A percentile compares a stretch with the other conserved stretches of the same genome.
Evolutionary conservation across 2,329 filamentous ascomycete species (phyloP).

Genomic region (Gyromitra esculenta): DNA sequence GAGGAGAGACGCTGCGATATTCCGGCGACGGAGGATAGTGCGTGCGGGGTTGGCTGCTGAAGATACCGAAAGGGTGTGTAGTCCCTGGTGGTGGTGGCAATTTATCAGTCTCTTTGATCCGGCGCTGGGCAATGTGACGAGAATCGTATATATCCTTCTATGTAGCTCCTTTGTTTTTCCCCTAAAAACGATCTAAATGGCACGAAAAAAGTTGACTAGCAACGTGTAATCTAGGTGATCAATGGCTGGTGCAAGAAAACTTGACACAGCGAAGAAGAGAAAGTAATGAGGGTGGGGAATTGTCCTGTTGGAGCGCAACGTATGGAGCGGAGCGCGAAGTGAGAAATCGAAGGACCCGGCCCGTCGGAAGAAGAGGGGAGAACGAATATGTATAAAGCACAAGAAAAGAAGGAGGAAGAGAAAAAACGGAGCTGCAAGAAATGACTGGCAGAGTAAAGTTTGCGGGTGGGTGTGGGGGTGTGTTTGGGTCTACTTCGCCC

Average conservation of each 20-base stretch:
- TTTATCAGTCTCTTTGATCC: constrained; percentile 42
- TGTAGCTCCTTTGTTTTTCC: constrained; percentile 16
- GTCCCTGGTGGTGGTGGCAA: constrained; percentile 36
- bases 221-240: constrained; percentile 46
- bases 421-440: constrained; percentile 36
- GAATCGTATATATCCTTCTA: constrained; percentile 43
- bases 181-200: constrained; percentile 30
- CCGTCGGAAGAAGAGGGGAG: constrained; percentile 46
- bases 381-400: constrained; percentile 42
- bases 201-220: constrained; percentile 46
- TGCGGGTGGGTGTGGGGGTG: constrained; percentile 22
- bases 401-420: constrained; percentile 46
- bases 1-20: constrained; percentile 42
- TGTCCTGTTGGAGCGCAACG: constrained; percentile 26
- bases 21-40: constrained; percentile 36
- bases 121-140: constrained; percentile 42
- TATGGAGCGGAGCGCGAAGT: constrained; percentile 37
- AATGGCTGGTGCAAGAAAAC: constrained; percentile 42
- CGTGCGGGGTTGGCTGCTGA: constrained; percentile 49
- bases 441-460: constrained; percentile 32
- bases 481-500: constrained; percentile 17
- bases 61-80: constrained; percentile 47
- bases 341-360: constrained; percentile 49
- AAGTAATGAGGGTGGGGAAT: constrained; percentile 36
- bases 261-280: constrained; percentile 43